A percentile compares a stretch with the other conserved stretches of the same genome.
Conservation (phyloP, 192 early-diverging fungal species). For the Coemansia javaensis region DNA sequence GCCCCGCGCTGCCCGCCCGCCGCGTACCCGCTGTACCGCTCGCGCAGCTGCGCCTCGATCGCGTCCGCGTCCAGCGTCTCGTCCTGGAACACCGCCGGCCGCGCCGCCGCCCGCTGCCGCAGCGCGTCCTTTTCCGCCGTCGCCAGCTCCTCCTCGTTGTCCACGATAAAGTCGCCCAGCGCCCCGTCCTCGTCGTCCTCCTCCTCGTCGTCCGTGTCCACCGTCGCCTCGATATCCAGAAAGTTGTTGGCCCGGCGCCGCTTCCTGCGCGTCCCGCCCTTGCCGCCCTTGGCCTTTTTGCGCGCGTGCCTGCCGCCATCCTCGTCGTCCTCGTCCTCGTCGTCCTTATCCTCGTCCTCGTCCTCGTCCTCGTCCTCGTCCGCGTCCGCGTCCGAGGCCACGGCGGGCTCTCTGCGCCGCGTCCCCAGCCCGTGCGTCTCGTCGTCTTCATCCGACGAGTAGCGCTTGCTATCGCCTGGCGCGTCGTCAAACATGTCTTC, state of each 20-base stretch:
- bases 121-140: constrained; percentile 53
- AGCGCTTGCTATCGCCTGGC: constrained; percentile 59
- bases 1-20: constrained; percentile 36
- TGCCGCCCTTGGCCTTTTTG: neutral
- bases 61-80: constrained; percentile 80
- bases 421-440: constrained; percentile 5
- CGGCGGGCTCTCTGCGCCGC: no score
- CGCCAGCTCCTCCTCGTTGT: constrained; percentile 63
- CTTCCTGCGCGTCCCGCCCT: constrained; percentile 27
- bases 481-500: constrained; percentile 69
- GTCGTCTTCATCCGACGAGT: constrained; percentile 17
- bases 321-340: constrained; percentile 29
- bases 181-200: constrained; percentile 68
- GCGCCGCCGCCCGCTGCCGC: constrained; percentile 52
- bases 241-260: constrained; percentile 50
- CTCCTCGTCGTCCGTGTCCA: constrained; percentile 75
- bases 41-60: constrained; percentile 67
- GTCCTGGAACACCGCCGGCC: constrained; percentile 71
- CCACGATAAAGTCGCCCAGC: constrained; percentile 56
- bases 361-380: constrained; percentile 46
- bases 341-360: constrained; percentile 55
- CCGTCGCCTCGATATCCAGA: constrained; percentile 68
- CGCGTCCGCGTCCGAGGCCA: constrained; percentile 11
- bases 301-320: constrained; percentile 1
- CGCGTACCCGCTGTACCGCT: constrained; percentile 67